These are phyloP conservation scores for Saccharum hybrid DNA, from an alignment of 202 grass and related monocot genomes.

Conservation along the genomic window DNA sequence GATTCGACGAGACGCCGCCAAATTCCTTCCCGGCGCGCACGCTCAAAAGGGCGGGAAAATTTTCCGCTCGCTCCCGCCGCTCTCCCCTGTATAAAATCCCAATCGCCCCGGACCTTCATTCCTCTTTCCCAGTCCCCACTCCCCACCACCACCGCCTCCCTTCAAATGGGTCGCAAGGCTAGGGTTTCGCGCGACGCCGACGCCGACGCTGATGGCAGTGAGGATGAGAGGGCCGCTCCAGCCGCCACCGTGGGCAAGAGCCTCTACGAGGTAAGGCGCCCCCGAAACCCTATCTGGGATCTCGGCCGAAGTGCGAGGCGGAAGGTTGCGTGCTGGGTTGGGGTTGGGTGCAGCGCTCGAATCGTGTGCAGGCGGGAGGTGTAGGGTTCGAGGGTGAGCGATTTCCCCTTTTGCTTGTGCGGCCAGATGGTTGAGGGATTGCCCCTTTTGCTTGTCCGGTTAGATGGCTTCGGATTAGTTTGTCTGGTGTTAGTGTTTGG, in stretches of 20 bases:
- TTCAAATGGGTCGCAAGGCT: slow-evolving; percentile 45
- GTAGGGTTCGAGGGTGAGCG: neutral
- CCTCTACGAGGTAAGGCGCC: slow-evolving; percentile 61
- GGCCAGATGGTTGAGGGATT: neutral
- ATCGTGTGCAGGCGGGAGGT: neutral
- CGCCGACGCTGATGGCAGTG: slow-evolving; percentile 21
- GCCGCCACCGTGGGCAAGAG: slow-evolving; percentile 29
- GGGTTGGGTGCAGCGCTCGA: neutral
- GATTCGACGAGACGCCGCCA: neutral
- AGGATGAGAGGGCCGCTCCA: neutral
- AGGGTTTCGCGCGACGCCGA: slow-evolving; percentile 50
- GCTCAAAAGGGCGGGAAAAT: slow-evolving; percentile 47
- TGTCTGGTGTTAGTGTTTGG: neutral
- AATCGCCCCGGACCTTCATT: fast-evolving
- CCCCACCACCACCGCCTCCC: neutral
- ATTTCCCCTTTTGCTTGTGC: neutral
- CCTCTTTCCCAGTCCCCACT: neutral
- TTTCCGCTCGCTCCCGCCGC: slow-evolving; percentile 34
- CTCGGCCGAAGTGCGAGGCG: neutral
- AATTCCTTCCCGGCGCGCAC: neutral
- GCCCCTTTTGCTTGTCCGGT: neutral
- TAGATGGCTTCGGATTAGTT: neutral
- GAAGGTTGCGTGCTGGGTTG: slow-evolving; percentile 18
- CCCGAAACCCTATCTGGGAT: slow-evolving; percentile 17
- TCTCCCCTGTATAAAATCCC: slow-evolving; percentile 36